Evolutionary conservation across 177 flowering plant genomes (phyloP).

Genomic region (Vitis hybrid): DNA sequence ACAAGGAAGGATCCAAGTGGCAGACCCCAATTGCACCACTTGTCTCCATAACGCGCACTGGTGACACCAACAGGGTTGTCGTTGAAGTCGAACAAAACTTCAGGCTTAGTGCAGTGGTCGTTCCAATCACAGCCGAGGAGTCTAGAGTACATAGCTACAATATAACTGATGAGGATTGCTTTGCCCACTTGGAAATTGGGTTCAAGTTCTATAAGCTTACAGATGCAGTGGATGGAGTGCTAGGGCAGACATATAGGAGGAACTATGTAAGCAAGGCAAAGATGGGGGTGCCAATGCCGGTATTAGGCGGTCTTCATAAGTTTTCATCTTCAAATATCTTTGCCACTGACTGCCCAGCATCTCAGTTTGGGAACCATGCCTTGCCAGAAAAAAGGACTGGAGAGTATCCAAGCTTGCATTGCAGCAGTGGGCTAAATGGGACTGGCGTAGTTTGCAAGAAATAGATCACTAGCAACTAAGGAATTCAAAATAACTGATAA

Average conservation of each 20-base stretch:
- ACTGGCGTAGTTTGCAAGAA: neutral
- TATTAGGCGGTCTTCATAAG: conserved; percentile 7
- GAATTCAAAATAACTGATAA: neutral
- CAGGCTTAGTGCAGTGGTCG: conserved; percentile 15
- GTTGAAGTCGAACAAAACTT: conserved; percentile 12
- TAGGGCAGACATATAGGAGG: conserved; percentile 21
- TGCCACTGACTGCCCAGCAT: conserved; percentile 7
- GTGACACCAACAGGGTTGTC: conserved; percentile 1
- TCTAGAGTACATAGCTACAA: conserved; percentile 17
- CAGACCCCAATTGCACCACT: neutral
- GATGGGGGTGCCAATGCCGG: conserved; percentile 4
- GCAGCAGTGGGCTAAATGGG: neutral
- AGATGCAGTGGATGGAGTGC: conserved; percentile 13
- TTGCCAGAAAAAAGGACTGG: neutral
- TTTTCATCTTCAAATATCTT: conserved; percentile 6
- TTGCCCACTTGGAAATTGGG: conserved; percentile 24
- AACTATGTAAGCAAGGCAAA: conserved; percentile 16
- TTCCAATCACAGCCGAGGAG: conserved; percentile 19
- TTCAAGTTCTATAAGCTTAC: conserved; percentile 20
- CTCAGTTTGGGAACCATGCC: conserved; percentile 4
- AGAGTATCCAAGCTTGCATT: neutral
- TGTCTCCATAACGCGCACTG: conserved; percentile 9
- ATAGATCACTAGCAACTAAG: neutral
- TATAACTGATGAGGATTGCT: conserved; percentile 19
- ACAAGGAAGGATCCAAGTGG: conserved; percentile 11